A percentile compares a stretch with the other conserved stretches of the same genome.
phyloP scores from a whole-genome alignment of 176 grass and related monocot genomes.

The Carex pumila region DNA sequence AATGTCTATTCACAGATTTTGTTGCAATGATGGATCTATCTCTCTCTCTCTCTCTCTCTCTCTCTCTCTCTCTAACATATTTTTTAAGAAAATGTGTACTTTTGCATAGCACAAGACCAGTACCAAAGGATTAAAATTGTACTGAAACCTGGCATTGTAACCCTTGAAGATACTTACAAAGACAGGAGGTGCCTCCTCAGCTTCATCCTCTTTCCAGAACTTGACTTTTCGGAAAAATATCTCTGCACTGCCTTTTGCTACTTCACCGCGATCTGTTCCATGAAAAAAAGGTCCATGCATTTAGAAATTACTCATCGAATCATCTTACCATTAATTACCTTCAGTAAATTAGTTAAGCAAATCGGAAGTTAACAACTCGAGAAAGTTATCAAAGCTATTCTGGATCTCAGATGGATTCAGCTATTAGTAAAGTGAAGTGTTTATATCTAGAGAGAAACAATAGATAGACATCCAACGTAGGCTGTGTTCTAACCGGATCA shows the following conservation, averaged over 20 bases:
- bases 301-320: background rate
- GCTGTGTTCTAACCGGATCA: background rate
- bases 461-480: background rate
- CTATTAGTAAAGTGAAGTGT: background rate
- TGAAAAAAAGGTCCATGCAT: background rate
- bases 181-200: conserved; percentile 91
- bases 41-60: background rate
- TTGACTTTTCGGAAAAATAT: conserved; percentile 99
- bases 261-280: conserved; percentile 84
- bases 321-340: background rate
- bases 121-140: background rate
- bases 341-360: background rate
- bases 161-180: conserved; percentile 55
- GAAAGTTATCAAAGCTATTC: background rate
- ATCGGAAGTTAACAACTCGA: too few species aligned
- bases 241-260: conserved; percentile 94
- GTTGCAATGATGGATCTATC: background rate
- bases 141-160: background rate
- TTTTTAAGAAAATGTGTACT: background rate
- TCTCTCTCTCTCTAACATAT: background rate
- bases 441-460: background rate
- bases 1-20: background rate
- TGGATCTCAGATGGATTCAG: conserved; percentile 1
- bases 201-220: conserved; percentile 99
- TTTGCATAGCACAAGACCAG: background rate